These are phyloP conservation scores for Bipolaris cookei DNA, from an alignment of 2,329 filamentous ascomycete genomes.

Conservation along the genomic window DNA sequence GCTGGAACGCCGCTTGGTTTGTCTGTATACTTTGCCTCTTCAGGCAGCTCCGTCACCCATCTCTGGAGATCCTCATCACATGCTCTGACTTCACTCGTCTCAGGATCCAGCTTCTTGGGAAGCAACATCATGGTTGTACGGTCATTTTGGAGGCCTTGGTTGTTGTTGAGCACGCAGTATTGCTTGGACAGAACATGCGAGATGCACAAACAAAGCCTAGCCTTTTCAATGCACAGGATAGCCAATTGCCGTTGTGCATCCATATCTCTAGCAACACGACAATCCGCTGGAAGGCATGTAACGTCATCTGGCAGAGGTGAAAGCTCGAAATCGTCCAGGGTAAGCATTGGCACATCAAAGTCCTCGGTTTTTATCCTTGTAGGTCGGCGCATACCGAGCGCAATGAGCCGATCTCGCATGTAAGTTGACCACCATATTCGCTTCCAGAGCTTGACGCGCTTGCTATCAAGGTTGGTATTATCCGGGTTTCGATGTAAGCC, in stretches of 20 bases:
- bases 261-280: conserved; percentile 72
- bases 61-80: conserved; percentile 80
- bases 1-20: conserved; percentile 62
- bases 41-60: conserved; percentile 76
- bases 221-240: conserved; percentile 88
- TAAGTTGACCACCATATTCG: conserved; percentile 98
- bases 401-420: conserved; percentile 91
- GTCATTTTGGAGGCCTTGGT: conserved; percentile 73
- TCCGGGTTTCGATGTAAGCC: conserved; percentile 86
- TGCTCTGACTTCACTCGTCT: conserved; percentile 75
- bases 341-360: conserved; percentile 91
- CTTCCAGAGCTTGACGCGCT: conserved; percentile 86
- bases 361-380: conserved; percentile 93
- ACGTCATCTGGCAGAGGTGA: conserved; percentile 70
- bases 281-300: conserved; percentile 71
- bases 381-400: conserved; percentile 89
- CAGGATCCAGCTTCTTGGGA: conserved; percentile 85
- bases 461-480: conserved; percentile 74
- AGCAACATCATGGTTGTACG: conserved; percentile 85
- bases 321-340: conserved; percentile 83
- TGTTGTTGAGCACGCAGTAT: conserved; percentile 87
- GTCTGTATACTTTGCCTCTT: conserved; percentile 72
- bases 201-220: conserved; percentile 86
- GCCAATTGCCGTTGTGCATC: conserved; percentile 79
- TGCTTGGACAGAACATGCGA: conserved; percentile 88